phyloP scores from a whole-genome alignment of 2,329 filamentous ascomycete genomes.

The Sporothrix euskadiensis region DNA sequence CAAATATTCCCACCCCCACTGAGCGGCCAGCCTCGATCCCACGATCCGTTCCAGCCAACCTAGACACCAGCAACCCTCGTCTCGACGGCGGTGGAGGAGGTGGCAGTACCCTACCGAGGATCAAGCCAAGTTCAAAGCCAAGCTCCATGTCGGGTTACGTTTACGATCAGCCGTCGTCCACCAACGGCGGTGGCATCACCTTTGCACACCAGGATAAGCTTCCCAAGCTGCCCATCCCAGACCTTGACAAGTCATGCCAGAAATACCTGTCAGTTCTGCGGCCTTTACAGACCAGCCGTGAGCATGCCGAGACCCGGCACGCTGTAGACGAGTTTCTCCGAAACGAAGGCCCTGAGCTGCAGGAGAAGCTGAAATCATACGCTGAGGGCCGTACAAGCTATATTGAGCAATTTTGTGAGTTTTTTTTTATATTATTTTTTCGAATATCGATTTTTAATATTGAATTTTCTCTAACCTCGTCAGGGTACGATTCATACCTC shows the following conservation, averaged over 20 bases:
- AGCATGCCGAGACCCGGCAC: conserved; percentile 77
- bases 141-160: conserved; percentile 37
- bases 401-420: conserved; percentile 97
- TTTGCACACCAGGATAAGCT: conserved; percentile 87
- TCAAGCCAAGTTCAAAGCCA: conserved; percentile 32
- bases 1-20: conserved; percentile 7
- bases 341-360: conserved; percentile 77
- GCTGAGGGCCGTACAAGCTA: conserved; percentile 90
- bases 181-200: conserved; percentile 68
- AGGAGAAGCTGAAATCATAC: conserved; percentile 88
- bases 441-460: neutral
- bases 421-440: neutral
- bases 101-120: conserved; percentile 28
- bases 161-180: conserved; percentile 54
- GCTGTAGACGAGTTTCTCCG: conserved; percentile 82
- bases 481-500: conserved; percentile 97
- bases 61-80: conserved; percentile 41
- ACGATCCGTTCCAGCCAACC: conserved; percentile 43
- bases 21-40: conserved; percentile 41
- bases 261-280: conserved; percentile 78
- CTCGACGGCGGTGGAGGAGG: conserved; percentile 33
- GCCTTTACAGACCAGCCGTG: conserved; percentile 76
- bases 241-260: conserved; percentile 73
- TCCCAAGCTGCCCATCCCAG: conserved; percentile 89
- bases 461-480: neutral